phyloP scores from a whole-genome alignment of 768 basidiomycete species.

The Serendipita sp. region DNA sequence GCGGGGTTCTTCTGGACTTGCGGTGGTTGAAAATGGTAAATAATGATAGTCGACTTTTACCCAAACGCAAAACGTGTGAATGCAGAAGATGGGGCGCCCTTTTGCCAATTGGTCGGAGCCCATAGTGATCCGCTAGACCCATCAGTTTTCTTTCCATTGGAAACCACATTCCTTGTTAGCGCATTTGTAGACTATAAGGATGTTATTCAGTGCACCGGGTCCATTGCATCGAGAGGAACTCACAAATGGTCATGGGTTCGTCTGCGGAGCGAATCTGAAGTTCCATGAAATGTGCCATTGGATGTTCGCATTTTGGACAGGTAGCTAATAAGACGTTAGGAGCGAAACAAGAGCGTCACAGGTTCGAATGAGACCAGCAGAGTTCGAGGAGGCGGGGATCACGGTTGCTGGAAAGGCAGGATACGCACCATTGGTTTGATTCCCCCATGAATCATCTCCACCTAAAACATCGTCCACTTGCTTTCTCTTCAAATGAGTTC shows the following conservation, averaged over 20 bases:
- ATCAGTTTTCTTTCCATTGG: constrained; percentile 6
- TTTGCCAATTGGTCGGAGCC: no score
- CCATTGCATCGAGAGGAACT: no score
- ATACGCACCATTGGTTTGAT: constrained; percentile 81
- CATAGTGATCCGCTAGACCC: no score
- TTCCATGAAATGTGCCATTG: constrained; percentile 85
- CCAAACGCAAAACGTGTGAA: no score
- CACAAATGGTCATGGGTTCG: constrained; percentile 67
- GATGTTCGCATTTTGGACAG: constrained; percentile 71
- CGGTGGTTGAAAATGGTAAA: no score
- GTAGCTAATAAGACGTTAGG: constrained; percentile 19
- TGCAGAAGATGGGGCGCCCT: no score
- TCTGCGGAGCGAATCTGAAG: constrained; percentile 90
- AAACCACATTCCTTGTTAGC: constrained; percentile 6
- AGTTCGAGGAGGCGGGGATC: neutral
- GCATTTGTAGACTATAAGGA: neutral
- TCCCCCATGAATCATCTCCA: constrained; percentile 84
- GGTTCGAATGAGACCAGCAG: neutral
- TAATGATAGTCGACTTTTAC: no score
- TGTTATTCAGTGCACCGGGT: neutral
- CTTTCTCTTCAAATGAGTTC: constrained; percentile 75
- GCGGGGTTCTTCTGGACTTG: no score
- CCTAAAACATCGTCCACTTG: constrained; percentile 91
- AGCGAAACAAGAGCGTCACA: neutral
- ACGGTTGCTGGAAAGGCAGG: constrained; percentile 11